A percentile compares a stretch with the other conserved stretches of the same genome.
Conservation (phyloP, 768 basidiomycete species). For the Xerocomus brunneocitrinus region DNA sequence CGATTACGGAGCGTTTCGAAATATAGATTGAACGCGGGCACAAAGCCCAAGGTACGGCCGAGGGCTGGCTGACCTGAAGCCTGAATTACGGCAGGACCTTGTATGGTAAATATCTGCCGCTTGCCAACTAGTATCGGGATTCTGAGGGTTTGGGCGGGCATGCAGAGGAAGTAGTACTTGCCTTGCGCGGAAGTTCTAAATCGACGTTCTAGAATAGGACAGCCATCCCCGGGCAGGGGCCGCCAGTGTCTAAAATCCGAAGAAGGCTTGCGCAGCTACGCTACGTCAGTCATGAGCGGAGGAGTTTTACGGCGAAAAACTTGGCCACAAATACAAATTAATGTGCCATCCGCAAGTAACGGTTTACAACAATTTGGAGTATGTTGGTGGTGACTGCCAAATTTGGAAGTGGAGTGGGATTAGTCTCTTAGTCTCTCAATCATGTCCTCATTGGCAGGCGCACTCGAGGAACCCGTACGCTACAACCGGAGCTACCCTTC, state of each 20-base stretch:
- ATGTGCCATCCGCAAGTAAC: neutral
- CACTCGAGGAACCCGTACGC: conserved; percentile 39
- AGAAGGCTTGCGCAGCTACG: neutral
- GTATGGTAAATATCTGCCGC: neutral
- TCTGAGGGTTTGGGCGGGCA: conserved; percentile 14
- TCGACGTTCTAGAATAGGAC: conserved; percentile 16
- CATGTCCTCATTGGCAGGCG: conserved; percentile 62
- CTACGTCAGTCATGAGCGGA: neutral
- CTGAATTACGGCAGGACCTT: conserved; percentile 2
- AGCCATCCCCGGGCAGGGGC: conserved; percentile 8
- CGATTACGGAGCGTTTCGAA: neutral
- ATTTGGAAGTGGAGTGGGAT: conserved; percentile 7
- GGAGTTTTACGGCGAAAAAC: neutral
- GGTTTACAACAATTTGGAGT: neutral
- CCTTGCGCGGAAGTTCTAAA: conserved; percentile 2
- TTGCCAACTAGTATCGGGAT: conserved; percentile 18
- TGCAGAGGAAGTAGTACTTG: neutral
- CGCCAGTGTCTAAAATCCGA: neutral
- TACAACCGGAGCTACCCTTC: conserved; percentile 17
- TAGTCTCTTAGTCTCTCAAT: neutral
- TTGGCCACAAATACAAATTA: neutral
- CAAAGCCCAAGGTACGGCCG: neutral
- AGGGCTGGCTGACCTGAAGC: neutral
- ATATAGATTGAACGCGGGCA: neutral
- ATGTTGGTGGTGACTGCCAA: conserved; percentile 1